phyloP scores from a whole-genome alignment of 2,329 filamentous ascomycete genomes.

The Fusarium sp. region DNA sequence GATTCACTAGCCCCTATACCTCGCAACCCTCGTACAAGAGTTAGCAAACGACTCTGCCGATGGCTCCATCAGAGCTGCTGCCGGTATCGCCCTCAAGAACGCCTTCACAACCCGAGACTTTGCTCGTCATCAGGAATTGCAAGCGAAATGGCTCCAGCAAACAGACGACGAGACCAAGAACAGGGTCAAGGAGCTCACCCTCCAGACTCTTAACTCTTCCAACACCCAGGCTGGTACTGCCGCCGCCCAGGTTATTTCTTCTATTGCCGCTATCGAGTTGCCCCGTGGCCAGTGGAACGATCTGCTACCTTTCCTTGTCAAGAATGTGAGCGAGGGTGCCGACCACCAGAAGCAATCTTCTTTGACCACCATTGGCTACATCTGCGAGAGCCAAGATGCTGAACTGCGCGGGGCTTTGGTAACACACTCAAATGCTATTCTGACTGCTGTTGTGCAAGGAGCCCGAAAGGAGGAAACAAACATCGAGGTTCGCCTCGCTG shows the following conservation, averaged over 20 bases:
- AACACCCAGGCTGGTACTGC: conserved; percentile 87
- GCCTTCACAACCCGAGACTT: conserved; percentile 95
- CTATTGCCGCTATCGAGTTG: conserved; percentile 93
- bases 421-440: conserved; percentile 93
- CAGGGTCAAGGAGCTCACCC: conserved; percentile 87
- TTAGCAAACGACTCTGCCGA: conserved; percentile 89
- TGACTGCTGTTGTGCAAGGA: conserved; percentile 97
- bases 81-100: conserved; percentile 97
- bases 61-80: conserved; percentile 87
- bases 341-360: conserved; percentile 94
- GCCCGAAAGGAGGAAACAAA: conserved; percentile 96
- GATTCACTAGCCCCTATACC: conserved; percentile 79
- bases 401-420: conserved; percentile 84
- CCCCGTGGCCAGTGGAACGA: conserved; percentile 93
- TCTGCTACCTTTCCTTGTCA: conserved; percentile 86
- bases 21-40: conserved; percentile 90
- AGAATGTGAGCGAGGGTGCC: conserved; percentile 87
- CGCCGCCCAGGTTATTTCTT: conserved; percentile 92
- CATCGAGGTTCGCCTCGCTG: conserved; percentile 86
- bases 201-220: conserved; percentile 82
- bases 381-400: conserved; percentile 92
- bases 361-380: conserved; percentile 95
- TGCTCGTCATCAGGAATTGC: conserved; percentile 84
- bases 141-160: conserved; percentile 90
- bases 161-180: conserved; percentile 83